Evolutionary conservation across 176 grass and related monocot species (phyloP).

Genomic region (Aechmea fasciata): DNA sequence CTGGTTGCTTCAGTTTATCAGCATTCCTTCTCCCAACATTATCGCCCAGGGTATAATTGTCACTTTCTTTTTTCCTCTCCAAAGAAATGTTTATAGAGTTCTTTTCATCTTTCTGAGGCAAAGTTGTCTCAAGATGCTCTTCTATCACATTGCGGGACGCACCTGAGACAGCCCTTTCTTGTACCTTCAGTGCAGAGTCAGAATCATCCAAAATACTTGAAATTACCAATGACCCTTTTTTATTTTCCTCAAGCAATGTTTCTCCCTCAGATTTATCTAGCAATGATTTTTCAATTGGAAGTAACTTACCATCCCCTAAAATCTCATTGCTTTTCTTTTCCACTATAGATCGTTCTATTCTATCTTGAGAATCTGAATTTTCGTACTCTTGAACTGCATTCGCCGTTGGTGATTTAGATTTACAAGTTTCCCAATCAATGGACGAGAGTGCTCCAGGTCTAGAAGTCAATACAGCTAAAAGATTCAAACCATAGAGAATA

Average conservation of each 20-base stretch:
- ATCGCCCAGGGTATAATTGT: conserved; percentile 16
- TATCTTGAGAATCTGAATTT: conserved; percentile 44
- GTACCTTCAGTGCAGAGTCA: conserved; percentile 20
- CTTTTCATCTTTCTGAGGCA: conserved; percentile 40
- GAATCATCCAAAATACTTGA: conserved; percentile 22
- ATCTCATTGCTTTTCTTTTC: conserved; percentile 15
- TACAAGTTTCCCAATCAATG: conserved; percentile 90
- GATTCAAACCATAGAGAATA: conserved; percentile 79
- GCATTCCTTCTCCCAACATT: conserved; percentile 38
- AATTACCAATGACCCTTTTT: conserved; percentile 20
- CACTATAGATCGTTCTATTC: conserved; percentile 26
- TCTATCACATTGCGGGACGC: conserved; percentile 15
- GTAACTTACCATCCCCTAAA: conserved; percentile 35
- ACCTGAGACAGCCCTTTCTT: conserved; percentile 4
- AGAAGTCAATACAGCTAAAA: conserved; percentile 83
- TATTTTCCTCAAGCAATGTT: conserved; percentile 31
- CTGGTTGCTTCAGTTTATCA: conserved; percentile 64
- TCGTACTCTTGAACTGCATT: conserved; percentile 49
- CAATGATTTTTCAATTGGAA: conserved; percentile 8
- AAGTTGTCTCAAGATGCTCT: conserved; percentile 19
- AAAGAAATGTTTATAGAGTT: conserved; percentile 23
- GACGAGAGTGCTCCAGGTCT: conserved; percentile 68
- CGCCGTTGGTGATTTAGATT: conserved; percentile 38
- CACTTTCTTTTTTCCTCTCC: conserved; percentile 41
- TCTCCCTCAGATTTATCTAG: conserved; percentile 6